Base-by-base conservation (phyloP, 257 asterid species). In the Striga asiatica region DNA sequence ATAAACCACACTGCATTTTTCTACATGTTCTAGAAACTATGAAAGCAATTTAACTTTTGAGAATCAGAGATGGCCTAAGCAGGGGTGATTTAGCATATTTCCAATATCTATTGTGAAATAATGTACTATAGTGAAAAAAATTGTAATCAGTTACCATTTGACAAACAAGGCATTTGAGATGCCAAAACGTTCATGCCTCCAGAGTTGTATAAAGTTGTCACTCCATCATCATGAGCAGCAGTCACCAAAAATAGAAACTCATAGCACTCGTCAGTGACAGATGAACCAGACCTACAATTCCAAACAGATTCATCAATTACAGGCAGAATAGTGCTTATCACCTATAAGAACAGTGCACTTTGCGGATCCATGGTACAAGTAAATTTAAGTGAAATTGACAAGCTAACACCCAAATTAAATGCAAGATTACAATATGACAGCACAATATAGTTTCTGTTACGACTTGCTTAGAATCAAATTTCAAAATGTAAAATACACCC, bases 101-200 rank as follows among this genome's bases (percentile, higher is more conserved):
- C n/a, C n/a, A n/a, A n/a, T n/a, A n/a, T n/a, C n/a, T n/a, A n/a
- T n/a, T n/a, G n/a, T n/a, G n/a, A n/a, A n/a, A n/a, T n/a, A n/a
- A n/a, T n/a, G n/a, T n/a, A n/a, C n/a, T n/a, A n/a, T n/a, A n/a
- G n/a, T n/a, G n/a, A n/a, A n/a, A n/a, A n/a, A n/a, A n/a, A n/a
- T n/a, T n/a, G n/a, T n/a, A n/a, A 60, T 12, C 46, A 51, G 54
- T 64, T 80, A 81, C 96, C 98, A 71, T 78, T 81, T 16, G 83
- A 79, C 43, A 87, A 59, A 55, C 62, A 57, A 60, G 76, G 61
- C 81, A 91, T 66, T 60, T 76, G 94, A 8, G 75, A 63, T 22
- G 94, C 91, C 60, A 87, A 50, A 60, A 78, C 75, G 41, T 65
- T 64, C 51, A 89, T 51, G 72, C 85, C 91, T 64, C 94, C 92